A percentile compares a stretch with the other conserved stretches of the same genome.
These are phyloP conservation scores for Blastobotrys buckinghamii DNA, from an alignment of 1,139 yeast genomes.

Conservation along the genomic window DNA sequence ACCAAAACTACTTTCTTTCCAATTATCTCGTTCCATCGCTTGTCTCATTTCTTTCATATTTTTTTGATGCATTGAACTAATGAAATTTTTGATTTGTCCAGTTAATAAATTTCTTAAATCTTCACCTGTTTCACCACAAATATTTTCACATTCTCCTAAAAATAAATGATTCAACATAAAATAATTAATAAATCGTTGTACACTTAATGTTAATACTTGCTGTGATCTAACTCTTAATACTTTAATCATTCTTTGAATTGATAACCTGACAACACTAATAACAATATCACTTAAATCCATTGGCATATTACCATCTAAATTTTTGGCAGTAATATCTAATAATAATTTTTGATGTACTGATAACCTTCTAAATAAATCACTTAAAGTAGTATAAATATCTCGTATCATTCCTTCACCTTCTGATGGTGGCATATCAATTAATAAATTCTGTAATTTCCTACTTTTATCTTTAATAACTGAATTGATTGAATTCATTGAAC, in stretches of 20 bases:
- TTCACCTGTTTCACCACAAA: slow-evolving; percentile 65
- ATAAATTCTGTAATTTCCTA: slow-evolving; percentile 43
- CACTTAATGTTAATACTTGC: slow-evolving; percentile 48
- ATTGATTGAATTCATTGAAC: slow-evolving; percentile 20
- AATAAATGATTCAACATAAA: slow-evolving; percentile 65
- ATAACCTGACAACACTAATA: slow-evolving; percentile 59
- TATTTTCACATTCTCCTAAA: slow-evolving; percentile 75
- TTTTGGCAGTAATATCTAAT: slow-evolving; percentile 63
- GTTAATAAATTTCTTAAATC: slow-evolving; percentile 61
- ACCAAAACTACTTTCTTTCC: slow-evolving; percentile 67
- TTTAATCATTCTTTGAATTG: slow-evolving; percentile 74
- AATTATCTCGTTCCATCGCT: slow-evolving; percentile 60
- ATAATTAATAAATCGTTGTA: slow-evolving; percentile 52
- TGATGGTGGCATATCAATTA: slow-evolving; percentile 59
- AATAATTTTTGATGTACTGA: slow-evolving; percentile 74
- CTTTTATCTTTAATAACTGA: slow-evolving; percentile 27
- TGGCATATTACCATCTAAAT: slow-evolving; percentile 14
- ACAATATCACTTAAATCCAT: slow-evolving; percentile 40
- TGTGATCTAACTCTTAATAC: slow-evolving; percentile 74
- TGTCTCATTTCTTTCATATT: slow-evolving; percentile 42
- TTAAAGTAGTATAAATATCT: slow-evolving; percentile 54
- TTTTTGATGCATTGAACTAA: slow-evolving; percentile 51
- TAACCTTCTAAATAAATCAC: slow-evolving; percentile 68
- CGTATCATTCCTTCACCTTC: slow-evolving; percentile 72
- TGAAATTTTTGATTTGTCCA: slow-evolving; percentile 60